Base-by-base conservation (phyloP, 1,284 basidiomycete species). In the Malassezia obtusa region DNA sequence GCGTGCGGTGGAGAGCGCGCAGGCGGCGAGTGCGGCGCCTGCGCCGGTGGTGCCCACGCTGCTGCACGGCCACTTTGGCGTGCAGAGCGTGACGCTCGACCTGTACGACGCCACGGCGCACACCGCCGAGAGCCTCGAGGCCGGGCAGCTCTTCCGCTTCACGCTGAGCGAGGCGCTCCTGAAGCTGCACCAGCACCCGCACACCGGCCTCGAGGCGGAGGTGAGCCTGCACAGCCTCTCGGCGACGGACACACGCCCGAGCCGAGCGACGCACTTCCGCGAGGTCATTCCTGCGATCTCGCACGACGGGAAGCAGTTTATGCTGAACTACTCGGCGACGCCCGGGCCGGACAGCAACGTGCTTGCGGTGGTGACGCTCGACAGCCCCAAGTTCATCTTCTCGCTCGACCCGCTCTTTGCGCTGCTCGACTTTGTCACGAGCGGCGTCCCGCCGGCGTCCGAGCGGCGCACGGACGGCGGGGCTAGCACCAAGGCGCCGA, bases 271-370 rank as follows among this genome's bases (percentile, higher is more conserved):
- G 17, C 86, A 83, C 67, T 96, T 92, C 78, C 81, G 92, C 43
- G 92, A 98, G 72, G 91, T 98, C 55, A 87, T 98, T 57, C 94
- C 94, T 1, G 84, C 89, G 12, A 85, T 88, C 26, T 80, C 84
- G 58, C 88, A 95, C 68, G 83, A 86, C 60, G 82, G 89, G 26
- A 89, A 95, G 64, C 94, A 92, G 59, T 86, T 98, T 69, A 95
- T 95, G 87, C 75, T 96, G 40, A 81, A 91, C 52, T 96, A 88
- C 73, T 86, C 88, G 3, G 81, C 81, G 62, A 80, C 88, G 7
- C 73, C 76, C 22, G 81, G 82, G 2, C 58, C 64, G 3, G 79
- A 82, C 45, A 74, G 77, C 21, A 79, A 83, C 30, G 79, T 86
- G 6, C 77, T 89, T 35, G 86, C 84, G 3, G 81, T 98, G 56